phyloP scores from a whole-genome alignment of 805 yeast species.

The Komagataella pseudopastoris region DNA sequence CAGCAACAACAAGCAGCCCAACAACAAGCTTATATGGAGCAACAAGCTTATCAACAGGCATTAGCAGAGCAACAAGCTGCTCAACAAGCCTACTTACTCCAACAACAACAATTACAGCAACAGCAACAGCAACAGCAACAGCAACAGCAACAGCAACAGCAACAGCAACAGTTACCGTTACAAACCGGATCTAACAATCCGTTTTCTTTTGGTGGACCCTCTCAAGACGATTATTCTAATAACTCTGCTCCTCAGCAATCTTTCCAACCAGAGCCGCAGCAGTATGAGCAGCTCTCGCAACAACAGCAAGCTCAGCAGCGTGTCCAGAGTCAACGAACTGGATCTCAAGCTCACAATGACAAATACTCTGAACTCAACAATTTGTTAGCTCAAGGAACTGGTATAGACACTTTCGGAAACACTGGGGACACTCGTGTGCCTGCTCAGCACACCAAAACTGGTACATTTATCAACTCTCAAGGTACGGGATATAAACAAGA shows the following conservation, averaged over 20 bases:
- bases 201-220: conserved; percentile 16
- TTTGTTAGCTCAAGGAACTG: conserved; percentile 76
- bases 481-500: conserved; percentile 69
- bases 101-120: conserved; percentile 7
- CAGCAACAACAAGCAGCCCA: conserved; percentile 9
- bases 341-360: conserved; percentile 37
- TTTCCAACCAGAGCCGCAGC: conserved; percentile 15
- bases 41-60: conserved; percentile 10
- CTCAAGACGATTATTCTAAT: conserved; percentile 10
- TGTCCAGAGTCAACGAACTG: conserved; percentile 32
- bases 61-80: conserved; percentile 11
- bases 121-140: conserved; percentile 9
- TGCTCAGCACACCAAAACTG: conserved; percentile 80
- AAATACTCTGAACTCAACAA: conserved; percentile 62
- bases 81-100: conserved; percentile 8
- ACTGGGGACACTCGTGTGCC: conserved; percentile 78
- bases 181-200: conserved; percentile 4
- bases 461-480: conserved; percentile 71
- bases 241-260: conserved; percentile 4
- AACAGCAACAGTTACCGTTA: conserved; percentile 12
- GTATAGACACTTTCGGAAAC: conserved; percentile 88
- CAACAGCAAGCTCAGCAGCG: conserved; percentile 22
- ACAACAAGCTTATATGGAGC: conserved; percentile 7
- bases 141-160: conserved; percentile 6
- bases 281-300: conserved; percentile 9